These are phyloP conservation scores for Dictyostelium firmibasis DNA, from an alignment of 78 protist species.

Conservation along the genomic window DNA sequence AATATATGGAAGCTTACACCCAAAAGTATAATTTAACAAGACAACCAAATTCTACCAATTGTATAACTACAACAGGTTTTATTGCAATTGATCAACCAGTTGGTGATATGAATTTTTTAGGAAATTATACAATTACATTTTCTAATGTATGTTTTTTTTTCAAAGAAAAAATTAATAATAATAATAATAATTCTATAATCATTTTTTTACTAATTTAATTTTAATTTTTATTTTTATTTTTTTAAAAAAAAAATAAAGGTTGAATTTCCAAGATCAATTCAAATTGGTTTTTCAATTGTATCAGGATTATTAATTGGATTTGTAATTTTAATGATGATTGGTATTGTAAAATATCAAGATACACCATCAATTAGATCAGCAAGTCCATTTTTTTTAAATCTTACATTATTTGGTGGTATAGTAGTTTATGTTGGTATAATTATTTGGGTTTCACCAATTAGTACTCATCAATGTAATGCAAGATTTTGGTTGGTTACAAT, in stretches of 20 bases:
- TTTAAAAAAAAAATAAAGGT: background rate
- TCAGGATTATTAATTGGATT: background rate
- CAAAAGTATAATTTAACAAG: background rate
- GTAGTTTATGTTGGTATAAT: slow-evolving; percentile 29
- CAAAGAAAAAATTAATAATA: too few species aligned
- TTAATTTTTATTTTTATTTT: background rate
- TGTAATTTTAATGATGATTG: background rate
- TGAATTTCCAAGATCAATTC: background rate
- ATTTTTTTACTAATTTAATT: background rate
- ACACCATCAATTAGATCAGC: slow-evolving; percentile 55
- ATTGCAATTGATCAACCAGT: slow-evolving; percentile 1
- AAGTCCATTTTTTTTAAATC: slow-evolving; percentile 17
- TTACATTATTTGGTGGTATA: slow-evolving; percentile 9
- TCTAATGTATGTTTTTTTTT: background rate
- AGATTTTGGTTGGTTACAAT: slow-evolving; percentile 44
- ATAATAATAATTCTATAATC: background rate
- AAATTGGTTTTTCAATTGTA: background rate
- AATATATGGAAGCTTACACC: background rate
- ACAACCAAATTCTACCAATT: background rate
- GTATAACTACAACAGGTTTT: background rate
- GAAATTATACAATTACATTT: slow-evolving; percentile 7
- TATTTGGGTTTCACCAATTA: slow-evolving; percentile 1
- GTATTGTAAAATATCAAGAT: background rate
- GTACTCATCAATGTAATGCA: background rate
- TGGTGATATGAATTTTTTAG: slow-evolving; percentile 15